A percentile compares a stretch with the other conserved stretches of the same genome.
Evolutionary conservation across 208 protist species (phyloP).

Genomic region (Trypanosoma platydactyli): DNA sequence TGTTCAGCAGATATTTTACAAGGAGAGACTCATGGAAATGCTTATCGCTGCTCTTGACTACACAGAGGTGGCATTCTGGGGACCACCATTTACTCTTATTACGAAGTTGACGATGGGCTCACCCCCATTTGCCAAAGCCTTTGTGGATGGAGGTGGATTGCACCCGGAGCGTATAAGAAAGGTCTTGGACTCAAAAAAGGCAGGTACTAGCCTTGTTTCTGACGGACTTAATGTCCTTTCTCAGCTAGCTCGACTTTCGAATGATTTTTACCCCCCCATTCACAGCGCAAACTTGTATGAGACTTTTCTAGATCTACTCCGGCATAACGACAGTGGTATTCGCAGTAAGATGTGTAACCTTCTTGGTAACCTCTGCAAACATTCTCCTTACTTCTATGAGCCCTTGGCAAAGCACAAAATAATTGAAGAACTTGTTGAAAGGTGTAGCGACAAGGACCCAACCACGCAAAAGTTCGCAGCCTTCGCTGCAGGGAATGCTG

Average conservation of each 20-base stretch:
- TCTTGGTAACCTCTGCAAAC: slow-evolving; percentile 94
- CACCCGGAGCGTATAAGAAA: slow-evolving; percentile 57
- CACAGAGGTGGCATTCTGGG: slow-evolving; percentile 77
- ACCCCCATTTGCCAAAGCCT: slow-evolving; percentile 75
- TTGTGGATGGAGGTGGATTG: slow-evolving; percentile 87
- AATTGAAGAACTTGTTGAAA: slow-evolving; percentile 73
- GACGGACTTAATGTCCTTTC: slow-evolving; percentile 91
- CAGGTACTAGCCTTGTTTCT: slow-evolving; percentile 65
- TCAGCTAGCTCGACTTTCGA: slow-evolving; percentile 86
- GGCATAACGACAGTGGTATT: slow-evolving; percentile 72
- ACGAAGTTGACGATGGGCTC: slow-evolving; percentile 79
- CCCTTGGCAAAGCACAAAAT: slow-evolving; percentile 64
- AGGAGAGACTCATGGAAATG: slow-evolving; percentile 79
- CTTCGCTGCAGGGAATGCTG: slow-evolving; percentile 95
- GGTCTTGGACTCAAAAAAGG: slow-evolving; percentile 78
- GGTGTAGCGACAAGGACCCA: slow-evolving; percentile 82
- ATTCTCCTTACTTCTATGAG: slow-evolving; percentile 93
- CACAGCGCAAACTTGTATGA: slow-evolving; percentile 82
- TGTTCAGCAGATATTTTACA: slow-evolving; percentile 70
- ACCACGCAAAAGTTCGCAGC: slow-evolving; percentile 94
- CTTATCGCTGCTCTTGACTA: slow-evolving; percentile 81
- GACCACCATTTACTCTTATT: slow-evolving; percentile 83
- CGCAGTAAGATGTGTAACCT: slow-evolving; percentile 94
- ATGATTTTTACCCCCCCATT: slow-evolving; percentile 88
- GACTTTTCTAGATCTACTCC: slow-evolving; percentile 57